Conservation (phyloP, 2,329 filamentous ascomycete genomes). For the Exophiala xenobiotica region DNA sequence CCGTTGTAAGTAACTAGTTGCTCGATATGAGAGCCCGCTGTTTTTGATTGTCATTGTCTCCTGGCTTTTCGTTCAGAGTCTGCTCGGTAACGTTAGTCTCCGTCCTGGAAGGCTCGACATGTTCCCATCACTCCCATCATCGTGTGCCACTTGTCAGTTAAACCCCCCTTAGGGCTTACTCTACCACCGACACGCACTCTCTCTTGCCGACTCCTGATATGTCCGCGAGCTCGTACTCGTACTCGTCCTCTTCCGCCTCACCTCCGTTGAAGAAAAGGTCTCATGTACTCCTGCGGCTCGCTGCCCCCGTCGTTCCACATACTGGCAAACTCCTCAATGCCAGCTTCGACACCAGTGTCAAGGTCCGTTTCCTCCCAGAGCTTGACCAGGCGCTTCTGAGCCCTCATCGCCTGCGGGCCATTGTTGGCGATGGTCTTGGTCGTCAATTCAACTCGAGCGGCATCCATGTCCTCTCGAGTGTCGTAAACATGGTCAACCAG, state of each 20-base stretch:
- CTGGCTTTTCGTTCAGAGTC: no score
- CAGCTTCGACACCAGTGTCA: slow-evolving; percentile 30
- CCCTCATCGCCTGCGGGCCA: slow-evolving; percentile 14
- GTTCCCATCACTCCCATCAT: no score
- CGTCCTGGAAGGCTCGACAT: not conserved
- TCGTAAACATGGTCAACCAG: slow-evolving; percentile 17
- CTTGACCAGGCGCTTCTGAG: slow-evolving; percentile 25
- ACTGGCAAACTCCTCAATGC: slow-evolving; percentile 33
- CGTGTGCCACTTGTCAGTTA: no score
- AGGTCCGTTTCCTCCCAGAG: slow-evolving; percentile 33
- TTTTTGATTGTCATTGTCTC: no score
- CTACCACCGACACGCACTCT: no score
- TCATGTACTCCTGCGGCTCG: slow-evolving; percentile 22
- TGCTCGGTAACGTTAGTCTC: no score
- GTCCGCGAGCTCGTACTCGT: no score
- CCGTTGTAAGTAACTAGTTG: no score
- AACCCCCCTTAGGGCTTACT: no score
- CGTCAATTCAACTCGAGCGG: not conserved
- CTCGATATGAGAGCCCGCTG: no score
- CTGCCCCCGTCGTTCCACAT: slow-evolving; percentile 16
- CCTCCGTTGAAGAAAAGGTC: slow-evolving; percentile 3
- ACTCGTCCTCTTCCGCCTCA: no score
- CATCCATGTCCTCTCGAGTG: not conserved
- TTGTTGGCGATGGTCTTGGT: slow-evolving; percentile 2
- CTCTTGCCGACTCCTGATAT: no score